phyloP scores from a whole-genome alignment of 345 rosid genomes.

The Garcia nutans region DNA sequence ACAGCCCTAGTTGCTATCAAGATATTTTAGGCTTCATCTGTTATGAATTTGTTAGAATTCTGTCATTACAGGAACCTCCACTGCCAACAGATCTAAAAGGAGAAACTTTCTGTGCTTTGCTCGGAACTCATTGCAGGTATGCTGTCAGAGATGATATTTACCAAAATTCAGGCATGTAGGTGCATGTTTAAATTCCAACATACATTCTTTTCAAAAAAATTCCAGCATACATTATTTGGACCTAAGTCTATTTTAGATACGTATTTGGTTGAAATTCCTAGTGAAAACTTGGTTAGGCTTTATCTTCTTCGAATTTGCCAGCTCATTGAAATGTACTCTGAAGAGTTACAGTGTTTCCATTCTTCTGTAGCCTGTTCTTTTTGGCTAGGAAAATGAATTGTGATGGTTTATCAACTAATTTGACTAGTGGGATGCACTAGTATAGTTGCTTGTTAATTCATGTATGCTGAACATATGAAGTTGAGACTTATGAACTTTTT shows the following conservation, averaged over 20 bases:
- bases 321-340: slow-evolving; percentile 16
- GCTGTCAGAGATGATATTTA: slow-evolving; percentile 5
- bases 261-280: background rate
- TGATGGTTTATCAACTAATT: background rate
- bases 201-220: background rate
- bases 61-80: slow-evolving; percentile 68
- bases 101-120: slow-evolving; percentile 69
- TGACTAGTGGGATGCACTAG: background rate
- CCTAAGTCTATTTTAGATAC: slow-evolving; percentile 1
- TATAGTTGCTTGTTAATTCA: background rate
- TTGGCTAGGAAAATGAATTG: background rate
- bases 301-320: slow-evolving; percentile 10
- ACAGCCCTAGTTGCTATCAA: background rate
- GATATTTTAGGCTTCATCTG: background rate
- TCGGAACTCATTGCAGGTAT: slow-evolving; percentile 89
- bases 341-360: background rate
- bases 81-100: slow-evolving; percentile 87
- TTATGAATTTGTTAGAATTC: slow-evolving; percentile 4
- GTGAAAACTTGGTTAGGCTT: background rate
- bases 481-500: background rate
- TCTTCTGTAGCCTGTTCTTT: background rate
- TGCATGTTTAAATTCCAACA: slow-evolving; percentile 6
- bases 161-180: background rate
- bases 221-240: background rate
- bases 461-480: background rate